Base-by-base conservation (phyloP, 768 basidiomycete species). In the Russula olivacea region DNA sequence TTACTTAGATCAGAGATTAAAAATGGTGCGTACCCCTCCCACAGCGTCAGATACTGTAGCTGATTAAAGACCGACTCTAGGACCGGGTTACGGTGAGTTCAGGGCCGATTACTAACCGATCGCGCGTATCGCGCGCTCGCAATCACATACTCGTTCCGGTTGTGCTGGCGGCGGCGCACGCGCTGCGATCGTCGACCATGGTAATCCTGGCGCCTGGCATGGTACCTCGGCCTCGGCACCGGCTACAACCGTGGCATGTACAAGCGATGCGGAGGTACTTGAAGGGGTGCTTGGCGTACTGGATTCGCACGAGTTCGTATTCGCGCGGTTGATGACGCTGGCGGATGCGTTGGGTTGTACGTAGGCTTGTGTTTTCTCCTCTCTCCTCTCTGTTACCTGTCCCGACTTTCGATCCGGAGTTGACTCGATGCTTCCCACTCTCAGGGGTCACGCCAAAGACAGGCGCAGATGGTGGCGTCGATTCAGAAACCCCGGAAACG, bases 51-150 rank as follows among this genome's bases (percentile, higher is more conserved):
- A 1, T 9, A n/a, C n/a, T n/a, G n/a, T n/a, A 0, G 1, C 12
- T 23, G 28, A 21, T 50, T 66, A 41, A 61, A 34, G 30, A n/a
- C 48, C 34, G 28, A 12, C 17, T 3, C 50, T n/a, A 83, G 82
- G 87, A 0, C 80, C 81, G 0, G 88, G 86, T 1, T 98, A 89
- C 71, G 96, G 95, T 4, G 89, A 93, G 72, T 93, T 89, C 72
- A 87, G 85, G 72, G 82, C 83, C 1, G 93, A 95, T 70, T 81
- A 81, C 63, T 94, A 98, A 76, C 84, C 87, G 4, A 89, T 98
- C 69, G 93, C 94, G 72, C 80, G 91, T 32, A 85, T 96, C 79
- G 76, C 78, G 56, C 78, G 92, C 61, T 76, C 83, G 74, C 73
- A 15, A 9, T 57, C 34, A 4, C 51, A 36, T 6, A 45, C 43